Conservation (phyloP, 1,139 yeast genomes). For the Candida mesenterica region DNA sequence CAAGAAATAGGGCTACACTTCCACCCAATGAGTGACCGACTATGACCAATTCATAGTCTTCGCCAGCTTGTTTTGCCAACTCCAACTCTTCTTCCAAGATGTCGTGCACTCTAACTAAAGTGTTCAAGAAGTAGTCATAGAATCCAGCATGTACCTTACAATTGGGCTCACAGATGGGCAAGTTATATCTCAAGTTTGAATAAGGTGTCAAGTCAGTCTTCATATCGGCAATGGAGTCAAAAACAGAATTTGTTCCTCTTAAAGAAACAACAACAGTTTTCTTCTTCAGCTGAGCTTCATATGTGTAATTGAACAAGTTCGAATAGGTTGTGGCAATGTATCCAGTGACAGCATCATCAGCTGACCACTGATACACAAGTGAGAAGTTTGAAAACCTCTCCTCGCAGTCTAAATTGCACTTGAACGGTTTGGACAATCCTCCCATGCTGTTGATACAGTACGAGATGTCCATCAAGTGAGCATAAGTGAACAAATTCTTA, state of each 20-base stretch:
- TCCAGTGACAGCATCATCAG: conserved; percentile 40
- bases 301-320: conserved; percentile 24
- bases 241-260: conserved; percentile 49
- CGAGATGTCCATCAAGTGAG: conserved; percentile 49
- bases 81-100: conserved; percentile 24
- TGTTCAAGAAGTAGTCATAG: conserved; percentile 29
- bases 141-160: conserved; percentile 54
- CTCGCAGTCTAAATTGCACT: conserved; percentile 44
- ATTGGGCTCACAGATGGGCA: conserved; percentile 32
- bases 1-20: conserved; percentile 41
- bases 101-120: conserved; percentile 28
- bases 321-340: conserved; percentile 37
- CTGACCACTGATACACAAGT: conserved; percentile 47
- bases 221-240: conserved; percentile 46
- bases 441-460: conserved; percentile 45
- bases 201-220: conserved; percentile 39
- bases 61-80: conserved; percentile 8
- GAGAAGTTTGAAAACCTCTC: conserved; percentile 40
- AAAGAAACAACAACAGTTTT: conserved; percentile 41
- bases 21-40: conserved; percentile 58
- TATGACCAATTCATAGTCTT: conserved; percentile 35
- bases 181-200: conserved; percentile 21
- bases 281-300: conserved; percentile 2
- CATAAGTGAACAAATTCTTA: conserved; percentile 35
- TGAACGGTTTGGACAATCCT: conserved; percentile 40